A percentile compares a stretch with the other conserved stretches of the same genome.
Evolutionary conservation across 164 flowering plant genomes (phyloP).

Genomic region (Magnolia kwangsiensis): DNA sequence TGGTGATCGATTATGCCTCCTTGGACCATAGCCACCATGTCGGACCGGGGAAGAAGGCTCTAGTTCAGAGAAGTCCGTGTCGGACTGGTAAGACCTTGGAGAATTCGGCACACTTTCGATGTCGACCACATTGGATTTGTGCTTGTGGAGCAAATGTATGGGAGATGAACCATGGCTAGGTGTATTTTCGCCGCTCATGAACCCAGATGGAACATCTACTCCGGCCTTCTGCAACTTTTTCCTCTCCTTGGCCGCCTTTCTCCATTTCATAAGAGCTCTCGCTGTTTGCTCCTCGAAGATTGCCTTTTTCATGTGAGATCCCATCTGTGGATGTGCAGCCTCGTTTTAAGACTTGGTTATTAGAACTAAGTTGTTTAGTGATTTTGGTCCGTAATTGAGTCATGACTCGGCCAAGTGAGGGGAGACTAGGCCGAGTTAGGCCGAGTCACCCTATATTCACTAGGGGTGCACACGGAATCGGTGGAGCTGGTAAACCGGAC

Average conservation of each 20-base stretch:
- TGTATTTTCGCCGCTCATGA: constrained; percentile 40
- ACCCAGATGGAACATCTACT: constrained; percentile 17
- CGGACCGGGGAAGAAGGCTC: constrained; percentile 18
- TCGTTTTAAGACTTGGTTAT: no score
- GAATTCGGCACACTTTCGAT: constrained; percentile 31
- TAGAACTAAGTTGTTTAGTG: no score
- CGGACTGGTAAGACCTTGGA: constrained; percentile 36
- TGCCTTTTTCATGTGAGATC: constrained; percentile 70
- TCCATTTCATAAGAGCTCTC: constrained; percentile 66
- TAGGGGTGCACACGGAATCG: no score
- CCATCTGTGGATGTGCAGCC: constrained; percentile 41
- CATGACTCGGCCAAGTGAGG: no score
- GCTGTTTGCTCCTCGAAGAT: constrained; percentile 69
- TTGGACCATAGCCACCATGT: constrained; percentile 5
- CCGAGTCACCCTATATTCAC: no score
- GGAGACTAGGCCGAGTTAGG: no score
- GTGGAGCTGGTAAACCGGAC: no score
- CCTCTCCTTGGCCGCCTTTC: constrained; percentile 41
- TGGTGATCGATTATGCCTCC: constrained; percentile 9
- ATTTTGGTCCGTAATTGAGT: no score
- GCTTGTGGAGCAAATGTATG: constrained; percentile 43
- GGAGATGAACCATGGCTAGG: constrained; percentile 51
- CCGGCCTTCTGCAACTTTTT: constrained; percentile 31
- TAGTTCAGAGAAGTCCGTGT: constrained; percentile 36
- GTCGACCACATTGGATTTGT: constrained; percentile 18